Evolutionary conservation across 2,329 filamentous ascomycete genomes (phyloP), one percentile per base, ranked within the genome.

Genomic region (Ceratocystiopsis brevicomis): DNA sequence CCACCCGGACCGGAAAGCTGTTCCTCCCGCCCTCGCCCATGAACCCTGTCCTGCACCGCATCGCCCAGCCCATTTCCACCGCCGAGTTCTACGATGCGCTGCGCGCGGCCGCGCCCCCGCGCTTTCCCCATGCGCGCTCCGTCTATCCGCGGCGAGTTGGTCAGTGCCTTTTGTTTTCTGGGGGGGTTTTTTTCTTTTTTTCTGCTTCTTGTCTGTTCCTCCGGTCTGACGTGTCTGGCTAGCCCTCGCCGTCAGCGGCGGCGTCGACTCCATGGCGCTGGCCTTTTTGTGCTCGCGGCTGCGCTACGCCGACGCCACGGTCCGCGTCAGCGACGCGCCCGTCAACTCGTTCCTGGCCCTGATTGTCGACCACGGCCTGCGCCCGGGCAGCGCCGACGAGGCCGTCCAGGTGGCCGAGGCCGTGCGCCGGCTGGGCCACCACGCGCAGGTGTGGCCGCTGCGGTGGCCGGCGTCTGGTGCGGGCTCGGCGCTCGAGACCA

Each of bases 241-340:
- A 30, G 25, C 25, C 43, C 64, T 96, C 46, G 90, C 87, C 15
- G 67, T 96, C 48, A 95, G 87, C 55, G 90, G 90, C 19, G 90
- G 90, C 9, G 82, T 90, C 36, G 90, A 98, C 59, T 96, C 88
- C n/a, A 98, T 96, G 87, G 88, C 88, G 25, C 66, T 98, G 47
- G 85, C 86, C 44, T 76, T 67, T 47, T 69, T 96, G 34, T 83
- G 81, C 56, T 68, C 66, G 40, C 59, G 64, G 39, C 53, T 70
- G 34, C 59, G 60, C 35, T 56, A 47, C 3, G 47, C 48, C 3
- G 53, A 62, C 39, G 54, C 53, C 2, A 46, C 51, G 21, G 53
- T 64, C 48, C 59, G 50, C 38, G 54, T 74, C 21, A 61, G 61
- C 33, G 69, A 69, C 51, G 64, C 67, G 46, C 60, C 64, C 14